These are phyloP conservation scores for Ophiostoma novo-ulmi DNA, from an alignment of 2,329 filamentous ascomycete species.

Conservation along the genomic window DNA sequence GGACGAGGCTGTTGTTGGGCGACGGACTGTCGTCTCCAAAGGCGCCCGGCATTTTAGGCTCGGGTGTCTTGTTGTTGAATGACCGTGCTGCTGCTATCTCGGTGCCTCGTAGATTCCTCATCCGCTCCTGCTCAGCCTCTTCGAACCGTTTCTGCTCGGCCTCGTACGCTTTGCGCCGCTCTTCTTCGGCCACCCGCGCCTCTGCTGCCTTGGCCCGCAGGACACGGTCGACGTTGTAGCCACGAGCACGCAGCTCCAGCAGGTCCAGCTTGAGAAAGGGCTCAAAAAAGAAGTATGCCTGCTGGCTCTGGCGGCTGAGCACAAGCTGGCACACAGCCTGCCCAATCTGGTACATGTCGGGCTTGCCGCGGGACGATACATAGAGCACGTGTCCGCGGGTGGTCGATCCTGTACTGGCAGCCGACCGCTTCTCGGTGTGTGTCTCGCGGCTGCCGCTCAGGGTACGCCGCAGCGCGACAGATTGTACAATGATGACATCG, in stretches of 20 bases:
- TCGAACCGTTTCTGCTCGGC: constrained; percentile 65
- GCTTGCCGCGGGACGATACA: constrained; percentile 60
- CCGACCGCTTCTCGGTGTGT: constrained; percentile 69
- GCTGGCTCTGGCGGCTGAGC: constrained; percentile 75
- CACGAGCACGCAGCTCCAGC: constrained; percentile 73
- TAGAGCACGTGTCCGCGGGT: constrained; percentile 57
- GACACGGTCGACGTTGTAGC: constrained; percentile 96
- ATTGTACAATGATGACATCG: constrained; percentile 68
- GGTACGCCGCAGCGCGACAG: constrained; percentile 71
- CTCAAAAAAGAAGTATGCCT: constrained; percentile 85
- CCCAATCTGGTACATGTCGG: constrained; percentile 85
- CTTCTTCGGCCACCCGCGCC: constrained; percentile 78
- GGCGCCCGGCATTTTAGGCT: constrained; percentile 63
- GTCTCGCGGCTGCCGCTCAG: constrained; percentile 62
- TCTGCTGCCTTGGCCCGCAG: constrained; percentile 82
- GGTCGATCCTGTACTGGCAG: constrained; percentile 53
- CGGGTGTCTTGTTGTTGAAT: constrained; percentile 15
- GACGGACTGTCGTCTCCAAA: constrained; percentile 47
- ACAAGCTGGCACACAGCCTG: constrained; percentile 78
- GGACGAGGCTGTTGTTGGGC: neutral
- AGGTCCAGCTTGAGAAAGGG: constrained; percentile 83
- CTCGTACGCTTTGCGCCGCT: constrained; percentile 67
- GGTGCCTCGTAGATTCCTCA: neutral
- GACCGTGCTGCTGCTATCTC: neutral
- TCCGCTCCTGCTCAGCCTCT: constrained; percentile 42